These are phyloP conservation scores for Solanum aculeatissimum DNA, from an alignment of 305 asterid genomes.

Conservation along the genomic window DNA sequence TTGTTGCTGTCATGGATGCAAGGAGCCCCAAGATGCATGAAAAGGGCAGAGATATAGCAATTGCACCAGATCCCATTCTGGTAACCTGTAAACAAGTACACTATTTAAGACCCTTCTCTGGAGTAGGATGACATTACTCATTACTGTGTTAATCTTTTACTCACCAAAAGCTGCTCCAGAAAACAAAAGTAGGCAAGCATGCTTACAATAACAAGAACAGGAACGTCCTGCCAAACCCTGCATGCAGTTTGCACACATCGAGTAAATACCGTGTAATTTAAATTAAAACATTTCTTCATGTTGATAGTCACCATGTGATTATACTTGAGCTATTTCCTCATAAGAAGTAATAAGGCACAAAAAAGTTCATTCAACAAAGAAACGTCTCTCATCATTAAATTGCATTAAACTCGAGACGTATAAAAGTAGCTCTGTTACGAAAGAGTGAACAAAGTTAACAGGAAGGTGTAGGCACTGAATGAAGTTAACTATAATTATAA, in stretches of 20 bases:
- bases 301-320: neutral
- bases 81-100: conserved; percentile 34
- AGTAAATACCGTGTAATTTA: neutral
- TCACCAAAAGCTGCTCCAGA: conserved; percentile 92
- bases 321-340: neutral
- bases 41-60: conserved; percentile 85
- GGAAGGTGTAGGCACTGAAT: neutral
- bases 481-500: neutral
- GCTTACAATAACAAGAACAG: conserved; percentile 85
- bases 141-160: conserved; percentile 4
- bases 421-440: neutral
- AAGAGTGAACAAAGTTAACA: neutral
- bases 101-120: neutral
- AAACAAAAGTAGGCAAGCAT: conserved; percentile 95
- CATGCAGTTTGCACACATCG: conserved; percentile 5
- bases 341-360: neutral
- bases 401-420: neutral
- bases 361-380: neutral
- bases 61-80: conserved; percentile 81
- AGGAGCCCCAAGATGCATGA: conserved; percentile 94
- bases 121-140: neutral
- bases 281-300: neutral
- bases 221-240: conserved; percentile 95
- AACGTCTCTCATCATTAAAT: neutral
- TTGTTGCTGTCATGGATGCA: conserved; percentile 93